A percentile compares a stretch with the other conserved stretches of the same genome.
Conservation (phyloP, 331 rosid genomes). For the Dryas integrifolia region DNA sequence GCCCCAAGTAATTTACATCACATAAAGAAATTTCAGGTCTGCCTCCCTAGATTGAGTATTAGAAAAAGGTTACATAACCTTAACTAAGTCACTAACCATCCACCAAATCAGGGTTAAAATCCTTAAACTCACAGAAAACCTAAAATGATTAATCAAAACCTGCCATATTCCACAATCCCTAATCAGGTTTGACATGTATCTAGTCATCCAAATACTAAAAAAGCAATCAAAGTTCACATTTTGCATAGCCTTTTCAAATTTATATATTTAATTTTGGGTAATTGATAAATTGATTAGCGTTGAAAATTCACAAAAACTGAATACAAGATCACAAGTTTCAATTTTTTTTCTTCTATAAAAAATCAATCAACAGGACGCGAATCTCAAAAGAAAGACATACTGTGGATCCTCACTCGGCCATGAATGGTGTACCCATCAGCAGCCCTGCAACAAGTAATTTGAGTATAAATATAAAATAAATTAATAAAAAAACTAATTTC, state of each 20-base stretch:
- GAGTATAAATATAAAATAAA: background rate
- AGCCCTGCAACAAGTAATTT: conserved; percentile 40
- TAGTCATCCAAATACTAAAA: background rate
- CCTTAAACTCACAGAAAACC: background rate
- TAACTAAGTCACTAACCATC: background rate
- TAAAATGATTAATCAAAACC: background rate
- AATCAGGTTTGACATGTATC: background rate
- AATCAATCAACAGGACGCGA: background rate
- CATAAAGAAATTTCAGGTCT: background rate
- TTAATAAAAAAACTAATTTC: background rate
- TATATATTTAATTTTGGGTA: background rate
- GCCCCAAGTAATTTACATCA: background rate
- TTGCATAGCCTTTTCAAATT: background rate
- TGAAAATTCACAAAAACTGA: background rate
- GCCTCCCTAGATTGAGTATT: background rate
- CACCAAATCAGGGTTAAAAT: background rate
- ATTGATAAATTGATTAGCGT: background rate
- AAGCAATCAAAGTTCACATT: background rate
- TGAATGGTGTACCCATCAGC: conserved; percentile 76
- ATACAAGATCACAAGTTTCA: background rate
- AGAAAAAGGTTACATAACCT: background rate
- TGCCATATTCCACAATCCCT: background rate
- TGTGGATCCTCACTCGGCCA: conserved; percentile 83
- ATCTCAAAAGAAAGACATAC: conserved; percentile 44
- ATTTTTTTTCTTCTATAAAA: too few species aligned